Conservation (phyloP, 2,329 filamentous ascomycete species). For the Microdochium paspali region DNA sequence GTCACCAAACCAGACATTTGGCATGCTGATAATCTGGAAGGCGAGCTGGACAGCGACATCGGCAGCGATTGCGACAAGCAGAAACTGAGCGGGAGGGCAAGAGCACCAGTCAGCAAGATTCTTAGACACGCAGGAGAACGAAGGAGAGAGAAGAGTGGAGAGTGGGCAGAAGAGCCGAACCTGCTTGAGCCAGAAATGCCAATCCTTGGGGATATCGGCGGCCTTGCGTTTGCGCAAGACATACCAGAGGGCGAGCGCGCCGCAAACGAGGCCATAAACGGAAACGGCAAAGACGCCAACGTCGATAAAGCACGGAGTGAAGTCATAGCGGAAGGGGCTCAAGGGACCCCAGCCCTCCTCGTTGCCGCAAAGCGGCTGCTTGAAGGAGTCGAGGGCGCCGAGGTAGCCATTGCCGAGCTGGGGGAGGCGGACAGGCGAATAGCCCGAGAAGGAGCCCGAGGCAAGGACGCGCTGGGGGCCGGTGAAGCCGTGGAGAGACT, state of each 20-base stretch:
- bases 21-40: conserved; percentile 64
- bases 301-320: conserved; percentile 96
- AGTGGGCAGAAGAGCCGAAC: too few relatives aligned
- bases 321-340: conserved; percentile 80
- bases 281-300: conserved; percentile 76
- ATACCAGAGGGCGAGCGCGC: conserved; percentile 71
- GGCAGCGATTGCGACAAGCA: conserved; percentile 59
- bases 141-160: too few relatives aligned
- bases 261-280: conserved; percentile 68
- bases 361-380: conserved; percentile 77
- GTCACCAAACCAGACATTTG: conserved; percentile 64
- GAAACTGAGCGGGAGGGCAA: conserved; percentile 21
- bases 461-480: conserved; percentile 37
- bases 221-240: conserved; percentile 61
- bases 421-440: conserved; percentile 30
- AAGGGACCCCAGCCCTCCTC: conserved; percentile 92
- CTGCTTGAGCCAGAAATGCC: conserved; percentile 90
- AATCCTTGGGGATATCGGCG: conserved; percentile 64
- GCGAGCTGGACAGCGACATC: conserved; percentile 63
- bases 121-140: too few relatives aligned
- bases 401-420: conserved; percentile 53
- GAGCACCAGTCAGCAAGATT: too few relatives aligned
- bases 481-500: conserved; percentile 21
- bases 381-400: conserved; percentile 32
- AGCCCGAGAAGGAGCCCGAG: conserved; percentile 54